phyloP scores from a whole-genome alignment of 2,329 filamentous ascomycete genomes.

The Aspergillus sp. region DNA sequence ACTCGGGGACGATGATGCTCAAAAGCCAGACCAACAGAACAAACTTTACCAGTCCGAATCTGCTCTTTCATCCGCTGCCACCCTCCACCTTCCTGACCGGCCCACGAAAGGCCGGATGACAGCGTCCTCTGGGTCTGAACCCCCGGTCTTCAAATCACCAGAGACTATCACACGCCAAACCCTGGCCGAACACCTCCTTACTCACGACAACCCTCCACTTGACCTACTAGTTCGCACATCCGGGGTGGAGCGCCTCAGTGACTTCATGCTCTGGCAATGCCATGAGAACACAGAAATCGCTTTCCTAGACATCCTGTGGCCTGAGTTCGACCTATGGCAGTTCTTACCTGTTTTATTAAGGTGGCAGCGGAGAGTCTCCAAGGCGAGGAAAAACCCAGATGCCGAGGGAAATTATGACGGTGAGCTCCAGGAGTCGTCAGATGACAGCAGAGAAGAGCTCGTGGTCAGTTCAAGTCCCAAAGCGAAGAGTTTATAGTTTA shows the following conservation, averaged over 20 bases:
- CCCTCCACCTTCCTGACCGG: slow-evolving; percentile 44
- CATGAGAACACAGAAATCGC: slow-evolving; percentile 90
- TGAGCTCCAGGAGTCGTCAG: slow-evolving; percentile 33
- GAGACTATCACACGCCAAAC: slow-evolving; percentile 84
- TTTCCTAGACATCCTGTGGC: slow-evolving; percentile 91
- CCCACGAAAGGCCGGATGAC: slow-evolving; percentile 36
- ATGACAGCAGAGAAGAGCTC: slow-evolving; percentile 25
- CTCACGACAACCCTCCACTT: slow-evolving; percentile 77
- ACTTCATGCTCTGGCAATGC: slow-evolving; percentile 99
- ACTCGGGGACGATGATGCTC: slow-evolving; percentile 44
- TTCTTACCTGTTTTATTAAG: slow-evolving; percentile 91
- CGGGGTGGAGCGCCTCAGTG: slow-evolving; percentile 86
- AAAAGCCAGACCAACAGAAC: slow-evolving; percentile 21
- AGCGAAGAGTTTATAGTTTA: slow-evolving; percentile 30
- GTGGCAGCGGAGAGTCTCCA: slow-evolving; percentile 72
- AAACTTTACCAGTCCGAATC: slow-evolving; percentile 33
- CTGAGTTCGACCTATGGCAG: slow-evolving; percentile 90
- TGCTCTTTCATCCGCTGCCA: slow-evolving; percentile 48
- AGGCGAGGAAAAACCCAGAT: slow-evolving; percentile 60
- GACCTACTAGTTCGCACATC: slow-evolving; percentile 91
- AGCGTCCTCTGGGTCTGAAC: slow-evolving; percentile 30
- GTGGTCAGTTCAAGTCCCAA: slow-evolving; percentile 23
- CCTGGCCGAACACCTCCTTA: slow-evolving; percentile 84
- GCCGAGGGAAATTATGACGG: slow-evolving; percentile 61
- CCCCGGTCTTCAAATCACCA: slow-evolving; percentile 63